Evolutionary conservation across 257 asterid genomes (phyloP), one percentile per base, ranked within the genome.

Genomic region (Solanum medicagineum): DNA sequence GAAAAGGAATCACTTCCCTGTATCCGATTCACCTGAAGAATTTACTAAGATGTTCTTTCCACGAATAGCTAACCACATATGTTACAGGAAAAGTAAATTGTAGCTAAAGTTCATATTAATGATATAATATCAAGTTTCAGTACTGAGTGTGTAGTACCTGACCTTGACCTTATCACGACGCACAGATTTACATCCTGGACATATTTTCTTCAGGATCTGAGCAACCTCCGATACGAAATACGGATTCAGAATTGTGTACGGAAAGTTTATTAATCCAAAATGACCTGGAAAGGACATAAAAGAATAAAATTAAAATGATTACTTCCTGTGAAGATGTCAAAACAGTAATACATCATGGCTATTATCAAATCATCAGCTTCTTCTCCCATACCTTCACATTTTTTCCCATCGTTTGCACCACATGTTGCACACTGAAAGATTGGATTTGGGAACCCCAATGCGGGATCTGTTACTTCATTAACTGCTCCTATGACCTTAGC

Each of bases 391-490:
- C 99, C 99, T 94, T 97, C 99, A 89, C 98, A 95, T 51, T 89
- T 93, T 88, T 83, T 94, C 74, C 89, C 36, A 81, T 70, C 86
- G 86, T 86, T 91, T 22, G 97, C 94, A 45, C 98, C 98, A 86
- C 99, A 97, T 55, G 98, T 94, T 29, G 45, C 56, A 85, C 99
- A 97, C 80, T 95, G 93, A 17, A 87, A 81, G 73, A 88, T 87
- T 45, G 56, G 79, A 85, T 94, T 90, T 7, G 99, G 98, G 62
- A 95, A 87, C 73, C 98, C 99, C 45, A 95, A 83, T 14, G 98
- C 93, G 60, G 98, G 96, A 93, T 92, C 97, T 17, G 97, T 92
- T 85, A 97, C 99, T 87, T 97, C 98, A 84, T 91, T 89, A 54
- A 85, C 92, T 32, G 89, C 86, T 87, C 85, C 92, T 70, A 97